Conservation (phyloP, 129 eudicot species). For the Centrapalus pauciflorus region DNA sequence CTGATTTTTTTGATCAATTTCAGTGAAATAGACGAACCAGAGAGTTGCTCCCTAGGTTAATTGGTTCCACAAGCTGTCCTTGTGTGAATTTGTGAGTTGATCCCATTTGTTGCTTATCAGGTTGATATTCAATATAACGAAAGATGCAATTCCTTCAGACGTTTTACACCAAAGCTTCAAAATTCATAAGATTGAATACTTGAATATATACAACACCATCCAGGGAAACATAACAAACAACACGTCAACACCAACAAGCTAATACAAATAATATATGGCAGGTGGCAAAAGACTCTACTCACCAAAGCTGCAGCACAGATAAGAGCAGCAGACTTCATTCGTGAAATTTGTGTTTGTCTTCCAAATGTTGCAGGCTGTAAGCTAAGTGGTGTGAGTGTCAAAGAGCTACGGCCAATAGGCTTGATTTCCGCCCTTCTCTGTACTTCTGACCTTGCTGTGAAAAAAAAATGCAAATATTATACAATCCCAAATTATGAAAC, state of each 20-base stretch:
- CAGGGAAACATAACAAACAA: background rate
- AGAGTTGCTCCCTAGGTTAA: too few species aligned
- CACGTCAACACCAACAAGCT: background rate
- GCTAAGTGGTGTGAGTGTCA: constrained; percentile 25
- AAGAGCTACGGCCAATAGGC: constrained; percentile 17
- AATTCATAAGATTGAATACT: background rate
- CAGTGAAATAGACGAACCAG: too few species aligned
- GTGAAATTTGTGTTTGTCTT: constrained; percentile 14
- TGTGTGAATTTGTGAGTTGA: too few species aligned
- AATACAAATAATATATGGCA: background rate
- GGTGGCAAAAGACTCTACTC: constrained; percentile 20
- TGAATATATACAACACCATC: background rate
- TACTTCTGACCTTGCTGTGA: constrained; percentile 37
- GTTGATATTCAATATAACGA: background rate
- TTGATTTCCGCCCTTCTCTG: constrained; percentile 27
- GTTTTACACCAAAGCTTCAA: background rate
- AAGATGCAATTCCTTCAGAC: background rate
- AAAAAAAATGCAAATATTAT: constrained; percentile 13
- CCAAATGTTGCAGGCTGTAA: constrained; percentile 24
- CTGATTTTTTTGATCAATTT: too few species aligned
- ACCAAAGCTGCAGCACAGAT: constrained; percentile 72
- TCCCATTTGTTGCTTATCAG: too few species aligned
- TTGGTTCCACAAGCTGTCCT: background rate
- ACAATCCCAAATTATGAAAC: background rate
- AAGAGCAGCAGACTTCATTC: constrained; percentile 37